These are phyloP conservation scores for Eustoma russellianum DNA, from an alignment of 257 asterid species.

Conservation along the genomic window DNA sequence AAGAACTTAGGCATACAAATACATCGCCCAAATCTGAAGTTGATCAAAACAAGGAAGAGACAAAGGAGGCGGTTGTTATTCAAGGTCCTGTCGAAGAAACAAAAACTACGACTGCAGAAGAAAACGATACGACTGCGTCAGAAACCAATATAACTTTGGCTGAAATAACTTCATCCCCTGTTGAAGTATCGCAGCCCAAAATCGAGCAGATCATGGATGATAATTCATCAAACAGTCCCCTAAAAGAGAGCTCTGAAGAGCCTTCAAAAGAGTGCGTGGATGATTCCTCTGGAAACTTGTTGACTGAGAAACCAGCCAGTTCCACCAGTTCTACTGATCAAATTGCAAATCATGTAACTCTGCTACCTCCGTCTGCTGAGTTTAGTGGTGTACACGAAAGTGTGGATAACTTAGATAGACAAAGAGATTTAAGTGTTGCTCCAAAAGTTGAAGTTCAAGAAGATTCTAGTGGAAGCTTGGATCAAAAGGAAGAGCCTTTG, in stretches of 20 bases:
- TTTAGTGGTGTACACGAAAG: conserved; percentile 28
- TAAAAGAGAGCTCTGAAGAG: conserved; percentile 29
- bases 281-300: conserved; percentile 25
- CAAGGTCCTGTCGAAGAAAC: conserved; percentile 31
- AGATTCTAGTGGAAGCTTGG: conserved; percentile 23
- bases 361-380: conserved; percentile 15
- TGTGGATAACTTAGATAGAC: conserved; percentile 21
- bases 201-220: conserved; percentile 34
- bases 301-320: conserved; percentile 23
- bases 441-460: conserved; percentile 30
- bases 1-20: conserved; percentile 5
- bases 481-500: conserved; percentile 32
- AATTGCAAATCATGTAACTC: conserved; percentile 20
- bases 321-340: conserved; percentile 29
- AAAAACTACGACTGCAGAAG: conserved; percentile 24
- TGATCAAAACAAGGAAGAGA: conserved; percentile 31
- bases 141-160: conserved; percentile 31
- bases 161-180: conserved; percentile 22
- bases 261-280: conserved; percentile 22
- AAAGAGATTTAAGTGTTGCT: conserved; percentile 25
- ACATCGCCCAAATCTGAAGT: conserved; percentile 21
- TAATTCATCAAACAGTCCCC: conserved; percentile 23
- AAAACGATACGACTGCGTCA: conserved; percentile 21
- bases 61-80: conserved; percentile 25
- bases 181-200: conserved; percentile 33